Conservation (phyloP, 441 rosid genomes). For the Erodium chrysanthum region DNA sequence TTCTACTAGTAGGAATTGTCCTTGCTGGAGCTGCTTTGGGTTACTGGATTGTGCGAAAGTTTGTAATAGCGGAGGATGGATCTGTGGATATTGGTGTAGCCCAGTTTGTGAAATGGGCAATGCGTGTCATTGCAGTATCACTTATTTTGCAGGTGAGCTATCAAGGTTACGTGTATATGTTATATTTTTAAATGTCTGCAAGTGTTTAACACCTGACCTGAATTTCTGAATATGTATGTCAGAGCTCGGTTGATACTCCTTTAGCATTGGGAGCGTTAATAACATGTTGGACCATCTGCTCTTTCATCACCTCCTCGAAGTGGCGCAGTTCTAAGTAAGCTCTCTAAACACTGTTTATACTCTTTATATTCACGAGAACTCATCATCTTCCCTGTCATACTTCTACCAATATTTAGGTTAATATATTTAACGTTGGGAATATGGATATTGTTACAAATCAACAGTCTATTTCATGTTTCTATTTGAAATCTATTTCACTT, state of each 20-base stretch:
- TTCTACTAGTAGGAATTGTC: slow-evolving; percentile 48
- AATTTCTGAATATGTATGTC: slow-evolving; percentile 21
- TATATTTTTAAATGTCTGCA: neutral
- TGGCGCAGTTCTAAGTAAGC: slow-evolving; percentile 26
- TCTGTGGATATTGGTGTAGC: slow-evolving; percentile 68
- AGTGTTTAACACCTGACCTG: neutral
- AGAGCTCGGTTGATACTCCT: slow-evolving; percentile 68
- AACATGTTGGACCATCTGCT: slow-evolving; percentile 37
- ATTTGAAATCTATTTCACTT: neutral
- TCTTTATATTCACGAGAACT: neutral
- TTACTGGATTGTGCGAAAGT: slow-evolving; percentile 82
- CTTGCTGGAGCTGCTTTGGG: slow-evolving; percentile 89
- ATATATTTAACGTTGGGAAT: too few species aligned
- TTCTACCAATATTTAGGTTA: too few species aligned
- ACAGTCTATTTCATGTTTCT: neutral
- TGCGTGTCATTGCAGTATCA: slow-evolving; percentile 55
- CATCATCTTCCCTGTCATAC: too few species aligned
- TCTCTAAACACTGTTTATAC: neutral
- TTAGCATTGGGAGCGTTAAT: slow-evolving; percentile 41
- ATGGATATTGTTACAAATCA: too few species aligned
- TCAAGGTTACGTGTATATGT: neutral
- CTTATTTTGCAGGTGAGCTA: slow-evolving; percentile 59
- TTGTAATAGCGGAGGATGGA: slow-evolving; percentile 66
- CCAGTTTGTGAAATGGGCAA: slow-evolving; percentile 85
- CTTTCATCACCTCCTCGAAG: slow-evolving; percentile 25